Conservation (phyloP, 768 basidiomycete genomes). For the Psilocybe cyanescens region DNA sequence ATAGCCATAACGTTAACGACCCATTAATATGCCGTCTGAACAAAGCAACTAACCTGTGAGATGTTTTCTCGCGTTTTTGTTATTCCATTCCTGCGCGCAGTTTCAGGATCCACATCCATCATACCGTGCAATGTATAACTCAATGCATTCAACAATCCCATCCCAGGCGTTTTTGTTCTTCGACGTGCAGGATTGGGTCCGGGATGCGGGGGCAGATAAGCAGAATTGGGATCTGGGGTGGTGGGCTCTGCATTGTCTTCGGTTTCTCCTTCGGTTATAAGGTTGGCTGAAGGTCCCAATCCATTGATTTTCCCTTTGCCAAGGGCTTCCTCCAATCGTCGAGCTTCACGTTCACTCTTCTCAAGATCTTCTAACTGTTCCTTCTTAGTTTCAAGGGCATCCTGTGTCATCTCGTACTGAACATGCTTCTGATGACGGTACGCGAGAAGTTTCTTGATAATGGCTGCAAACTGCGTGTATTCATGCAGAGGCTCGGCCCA, state of each 20-base stretch:
- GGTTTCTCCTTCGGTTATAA: conserved; percentile 32
- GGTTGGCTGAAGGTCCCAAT: conserved; percentile 26
- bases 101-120: conserved; percentile 99
- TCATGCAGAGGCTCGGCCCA: conserved; percentile 97
- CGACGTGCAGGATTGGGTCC: conserved; percentile 68
- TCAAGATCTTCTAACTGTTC: conserved; percentile 89
- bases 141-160: conserved; percentile 88
- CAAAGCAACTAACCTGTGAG: conserved; percentile 72
- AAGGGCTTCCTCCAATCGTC: conserved; percentile 86
- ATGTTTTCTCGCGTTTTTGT: conserved; percentile 94
- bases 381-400: conserved; percentile 81
- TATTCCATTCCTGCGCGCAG: conserved; percentile 89
- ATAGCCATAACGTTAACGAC: conserved; percentile 11
- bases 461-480: conserved; percentile 91
- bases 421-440: conserved; percentile 99
- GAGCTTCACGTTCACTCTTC: conserved; percentile 90
- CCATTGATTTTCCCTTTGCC: conserved; percentile 49
- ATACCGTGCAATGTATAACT: conserved; percentile 96
- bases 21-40: background rate
- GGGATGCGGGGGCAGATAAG: conserved; percentile 77
- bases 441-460: conserved; percentile 92
- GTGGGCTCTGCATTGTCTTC: conserved; percentile 43
- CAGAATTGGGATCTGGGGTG: conserved; percentile 38
- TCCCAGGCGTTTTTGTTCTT: conserved; percentile 68
- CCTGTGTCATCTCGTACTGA: conserved; percentile 97